Base-by-base conservation (phyloP, 352 stramenopile species). In the Phytophthora macrochlamydospora region DNA sequence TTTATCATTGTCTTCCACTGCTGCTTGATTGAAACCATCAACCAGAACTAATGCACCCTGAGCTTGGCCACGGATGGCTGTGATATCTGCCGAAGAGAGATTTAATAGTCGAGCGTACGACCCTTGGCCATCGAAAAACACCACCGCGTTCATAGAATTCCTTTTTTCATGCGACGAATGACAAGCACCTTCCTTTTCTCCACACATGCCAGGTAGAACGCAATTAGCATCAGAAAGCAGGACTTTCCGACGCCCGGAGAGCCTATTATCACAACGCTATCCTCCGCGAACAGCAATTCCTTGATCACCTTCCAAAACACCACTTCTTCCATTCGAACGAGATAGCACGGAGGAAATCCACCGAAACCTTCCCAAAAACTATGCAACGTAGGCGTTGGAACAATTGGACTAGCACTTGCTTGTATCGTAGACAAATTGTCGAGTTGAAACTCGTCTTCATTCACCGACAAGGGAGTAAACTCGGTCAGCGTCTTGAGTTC, bases 151-250 rank as follows among this genome's bases (percentile, higher is more conserved):
- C 13, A 0, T 3, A 6, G 3, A 1, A 2, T 49, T 28, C 0
- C 24, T 33, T 65, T 53, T 29, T 57, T 71, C 63, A 71, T 38
- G 40, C 51, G 37, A 42, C 57, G 63, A 62, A 71, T 61, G 56
- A 71, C 37, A 35, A 71, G 57, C 33, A 71, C 63, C 18, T 62
- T 58, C 31, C 18, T 35, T 12, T 62, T 71, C 57, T 59, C 30
- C 4, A 66, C 43, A 28, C 50, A 66, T 24, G 56, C 56, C 63
- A 71, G 18, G 4, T 67, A 66, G 8, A 66, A 67, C 4, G 24
- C 63, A 43, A 62, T 14, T 13, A 71, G 56, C 57, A 71, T 71
- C 13, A 62, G 63, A 62, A 66, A 66, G 35, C 56, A 70, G 11
- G 56, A 67, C 35, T 71, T 67, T 29, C 63, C 63, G 14, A 71